phyloP scores from a whole-genome alignment of 164 flowering plant species.

The Vitis cinerea region DNA sequence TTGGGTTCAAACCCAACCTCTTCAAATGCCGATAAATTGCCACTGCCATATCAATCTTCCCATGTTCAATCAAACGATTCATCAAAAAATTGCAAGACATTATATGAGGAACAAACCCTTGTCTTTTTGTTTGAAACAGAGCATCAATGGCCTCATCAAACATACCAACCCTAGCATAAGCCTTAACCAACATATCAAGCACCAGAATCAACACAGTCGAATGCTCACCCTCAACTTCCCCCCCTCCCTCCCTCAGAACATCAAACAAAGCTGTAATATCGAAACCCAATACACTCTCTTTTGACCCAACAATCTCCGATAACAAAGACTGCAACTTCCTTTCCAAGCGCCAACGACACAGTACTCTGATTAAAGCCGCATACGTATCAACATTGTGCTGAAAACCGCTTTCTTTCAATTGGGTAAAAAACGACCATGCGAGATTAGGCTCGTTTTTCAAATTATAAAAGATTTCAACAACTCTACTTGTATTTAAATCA shows the following conservation, averaged over 20 bases:
- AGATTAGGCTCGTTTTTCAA: conserved; percentile 43
- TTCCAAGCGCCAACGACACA: conserved; percentile 45
- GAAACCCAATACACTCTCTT: conserved; percentile 27
- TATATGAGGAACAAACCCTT: conserved; percentile 42
- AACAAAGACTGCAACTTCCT: conserved; percentile 49
- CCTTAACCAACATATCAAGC: conserved; percentile 53
- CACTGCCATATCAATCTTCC: conserved; percentile 39
- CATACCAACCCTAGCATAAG: conserved; percentile 43
- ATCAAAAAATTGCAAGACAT: conserved; percentile 60
- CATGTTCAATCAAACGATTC: conserved; percentile 46
- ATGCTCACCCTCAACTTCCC: conserved; percentile 17
- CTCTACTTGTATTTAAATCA: not conserved
- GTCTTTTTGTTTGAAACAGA: conserved; percentile 31
- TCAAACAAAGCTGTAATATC: conserved; percentile 42
- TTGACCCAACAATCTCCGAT: conserved; percentile 40
- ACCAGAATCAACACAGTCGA: conserved; percentile 22
- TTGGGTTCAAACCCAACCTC: conserved; percentile 48
- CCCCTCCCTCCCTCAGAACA: conserved; percentile 23
- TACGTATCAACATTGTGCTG: conserved; percentile 42
- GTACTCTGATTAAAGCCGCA: conserved; percentile 37
- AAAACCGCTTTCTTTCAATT: conserved; percentile 47
- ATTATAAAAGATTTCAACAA: conserved; percentile 19
- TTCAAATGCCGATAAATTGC: conserved; percentile 49
- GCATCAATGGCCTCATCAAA: conserved; percentile 61
- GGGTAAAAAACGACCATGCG: conserved; percentile 50